A percentile compares a stretch with the other conserved stretches of the same genome.
Conservation (phyloP, 73 alveolate genomes). For the Tetrahymena malaccensis region DNA sequence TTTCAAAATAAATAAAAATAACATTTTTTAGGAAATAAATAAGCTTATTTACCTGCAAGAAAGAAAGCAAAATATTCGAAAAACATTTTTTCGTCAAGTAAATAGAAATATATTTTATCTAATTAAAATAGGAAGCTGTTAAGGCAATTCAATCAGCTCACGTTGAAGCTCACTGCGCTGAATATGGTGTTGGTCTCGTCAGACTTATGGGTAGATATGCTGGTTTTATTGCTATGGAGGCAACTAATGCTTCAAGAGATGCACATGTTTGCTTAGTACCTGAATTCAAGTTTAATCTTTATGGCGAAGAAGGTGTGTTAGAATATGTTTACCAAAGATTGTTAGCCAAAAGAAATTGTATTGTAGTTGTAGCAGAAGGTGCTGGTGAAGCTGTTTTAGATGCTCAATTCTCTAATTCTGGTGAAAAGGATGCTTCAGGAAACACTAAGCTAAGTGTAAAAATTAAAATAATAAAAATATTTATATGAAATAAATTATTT, state of each 20-base stretch:
- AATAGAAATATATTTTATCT: too few species aligned
- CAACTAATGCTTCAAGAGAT: slow-evolving; percentile 92
- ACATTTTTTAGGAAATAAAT: too few species aligned
- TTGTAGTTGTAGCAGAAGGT: slow-evolving; percentile 74
- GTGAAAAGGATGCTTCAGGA: slow-evolving; percentile 75
- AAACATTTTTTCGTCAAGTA: too few species aligned
- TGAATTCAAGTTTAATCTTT: slow-evolving; percentile 85
- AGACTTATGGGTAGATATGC: slow-evolving; percentile 97
- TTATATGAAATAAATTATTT: slow-evolving; percentile 41
- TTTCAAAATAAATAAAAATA: too few species aligned
- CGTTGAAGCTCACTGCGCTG: slow-evolving; percentile 93
- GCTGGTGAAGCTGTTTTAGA: slow-evolving; percentile 74
- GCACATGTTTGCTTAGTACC: slow-evolving; percentile 97
- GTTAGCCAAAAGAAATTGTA: slow-evolving; percentile 62
- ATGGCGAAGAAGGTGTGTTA: slow-evolving; percentile 80
- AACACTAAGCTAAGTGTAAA: slow-evolving; percentile 60
- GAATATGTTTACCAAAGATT: slow-evolving; percentile 65
- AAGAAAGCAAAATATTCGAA: too few species aligned
- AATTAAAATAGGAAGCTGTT: slow-evolving; percentile 77
- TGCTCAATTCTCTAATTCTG: slow-evolving; percentile 54
- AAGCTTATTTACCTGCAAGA: too few species aligned
- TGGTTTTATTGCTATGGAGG: slow-evolving; percentile 96
- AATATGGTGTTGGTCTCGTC: slow-evolving; percentile 94
- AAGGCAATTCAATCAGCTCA: slow-evolving; percentile 89
- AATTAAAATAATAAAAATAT: slow-evolving; percentile 51